Percentiles rank a stretch among this genome's conserved stretches.
These are phyloP conservation scores for Tetradesmus obliquus DNA, from an alignment of 139 green algal genomes.

Conservation along the genomic window DNA sequence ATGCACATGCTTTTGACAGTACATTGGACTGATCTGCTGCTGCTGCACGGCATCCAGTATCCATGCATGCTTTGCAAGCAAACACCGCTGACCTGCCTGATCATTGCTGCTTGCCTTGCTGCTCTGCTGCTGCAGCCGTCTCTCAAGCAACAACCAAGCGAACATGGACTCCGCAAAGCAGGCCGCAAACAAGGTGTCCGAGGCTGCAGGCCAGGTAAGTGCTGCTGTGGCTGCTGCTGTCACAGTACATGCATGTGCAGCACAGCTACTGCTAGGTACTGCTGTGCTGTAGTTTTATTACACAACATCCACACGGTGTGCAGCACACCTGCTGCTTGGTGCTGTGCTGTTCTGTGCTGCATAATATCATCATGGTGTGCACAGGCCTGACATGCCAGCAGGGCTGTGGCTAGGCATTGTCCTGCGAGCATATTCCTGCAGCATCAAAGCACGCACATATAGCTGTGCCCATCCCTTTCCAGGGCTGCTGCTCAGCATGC, in stretches of 20 bases:
- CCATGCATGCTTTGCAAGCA: background rate
- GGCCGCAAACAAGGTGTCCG: background rate
- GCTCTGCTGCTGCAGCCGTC: background rate
- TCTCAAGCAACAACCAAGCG: background rate
- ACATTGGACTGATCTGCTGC: background rate
- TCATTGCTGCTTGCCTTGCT: background rate
- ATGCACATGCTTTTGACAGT: background rate
- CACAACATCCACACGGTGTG: background rate
- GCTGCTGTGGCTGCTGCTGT: background rate
- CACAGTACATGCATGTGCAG: too few relatives aligned
- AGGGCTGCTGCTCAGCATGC: background rate
- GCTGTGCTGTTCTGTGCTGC: background rate
- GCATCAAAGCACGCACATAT: background rate
- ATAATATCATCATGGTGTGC: background rate
- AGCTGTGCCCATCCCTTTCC: too few relatives aligned
- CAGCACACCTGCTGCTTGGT: background rate
- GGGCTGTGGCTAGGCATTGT: background rate
- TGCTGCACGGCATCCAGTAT: background rate
- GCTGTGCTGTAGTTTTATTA: background rate
- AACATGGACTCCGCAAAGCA: background rate
- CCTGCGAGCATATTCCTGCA: background rate
- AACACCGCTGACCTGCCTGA: background rate
- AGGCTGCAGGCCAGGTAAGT: background rate
- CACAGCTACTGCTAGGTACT: background rate
- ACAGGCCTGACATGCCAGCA: background rate